Base-by-base conservation (phyloP, 2,329 filamentous ascomycete genomes). In the Calonectria hongkongensis region DNA sequence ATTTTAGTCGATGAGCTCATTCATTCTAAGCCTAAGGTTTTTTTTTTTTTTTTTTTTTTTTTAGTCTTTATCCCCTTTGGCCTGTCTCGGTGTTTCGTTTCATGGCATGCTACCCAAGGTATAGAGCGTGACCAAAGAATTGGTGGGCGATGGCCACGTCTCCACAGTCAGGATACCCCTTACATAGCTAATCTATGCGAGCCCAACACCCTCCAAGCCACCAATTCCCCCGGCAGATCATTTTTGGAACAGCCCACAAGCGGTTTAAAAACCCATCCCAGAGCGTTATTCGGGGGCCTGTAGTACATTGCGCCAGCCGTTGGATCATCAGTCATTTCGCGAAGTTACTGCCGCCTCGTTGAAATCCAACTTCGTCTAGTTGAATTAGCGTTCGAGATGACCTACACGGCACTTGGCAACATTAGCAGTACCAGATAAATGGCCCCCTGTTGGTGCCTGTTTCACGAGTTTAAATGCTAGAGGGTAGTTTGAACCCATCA, bases 171-270 rank as follows among this genome's bases (percentile, higher is more conserved):
- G 41, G 30, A 68, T 28, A 50, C 66, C 56, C 50, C 56, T 51
- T 66, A 66, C 63, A 66, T 68, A 30, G 54, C 56, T 54, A 62
- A 62, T 68, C 56, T 62, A 63, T 63, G 66, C 56, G 56, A 68
- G 25, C 66, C 66, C 66, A 47, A 25, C 50, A 33, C 50, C 51
- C 39, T 36, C 39, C 45, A 68, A 68, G 45, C 56, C 56, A 51
- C 16, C 56, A 50, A 41, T 62, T 68, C 66, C 54, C 39, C 54
- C 33, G 54, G 43, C 43, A 63, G 56, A 50, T 50, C 54, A 60
- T 48, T 50, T 54, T 39, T 39, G 54, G 25, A 62, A 36, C n/a
- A 65, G 28, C 62, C 30, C 28, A 48, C 45, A 18, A 33, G 62
- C 39, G 39, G 47, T 63, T 63, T 63, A 63, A 63, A 41, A 25